A percentile compares a stretch with the other conserved stretches of the same genome.
These are phyloP conservation scores for Pseudocercospora fijiensis DNA, from an alignment of 2,329 filamentous ascomycete species.

Conservation along the genomic window DNA sequence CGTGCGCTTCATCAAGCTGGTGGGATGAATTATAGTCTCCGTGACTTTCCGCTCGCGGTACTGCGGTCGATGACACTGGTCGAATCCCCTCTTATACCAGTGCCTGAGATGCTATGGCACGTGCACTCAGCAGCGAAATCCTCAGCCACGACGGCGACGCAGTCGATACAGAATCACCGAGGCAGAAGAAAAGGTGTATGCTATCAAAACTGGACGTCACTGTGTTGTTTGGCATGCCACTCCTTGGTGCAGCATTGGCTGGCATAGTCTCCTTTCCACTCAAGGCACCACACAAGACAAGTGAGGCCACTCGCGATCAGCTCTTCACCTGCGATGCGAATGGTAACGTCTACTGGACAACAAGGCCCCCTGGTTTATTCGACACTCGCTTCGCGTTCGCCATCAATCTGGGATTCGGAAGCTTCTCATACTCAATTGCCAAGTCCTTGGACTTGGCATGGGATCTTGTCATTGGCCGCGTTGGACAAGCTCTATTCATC, in stretches of 20 bases:
- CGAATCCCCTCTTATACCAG: not conserved
- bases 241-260: not conserved
- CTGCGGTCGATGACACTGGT: not conserved
- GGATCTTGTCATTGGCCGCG: constrained; percentile 16
- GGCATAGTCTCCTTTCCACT: not conserved
- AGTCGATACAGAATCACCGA: not conserved
- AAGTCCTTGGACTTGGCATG: constrained; percentile 19
- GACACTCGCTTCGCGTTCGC: not conserved
- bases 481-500: constrained; percentile 10
- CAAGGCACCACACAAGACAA: not conserved
- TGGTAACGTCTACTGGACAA: not conserved
- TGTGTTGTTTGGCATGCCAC: not conserved
- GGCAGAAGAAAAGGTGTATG: not conserved
- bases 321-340: not conserved
- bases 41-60: not conserved
- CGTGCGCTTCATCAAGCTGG: not conserved
- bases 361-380: not conserved
- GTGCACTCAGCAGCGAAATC: not conserved
- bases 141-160: not conserved
- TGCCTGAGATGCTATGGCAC: not conserved
- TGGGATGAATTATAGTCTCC: not conserved
- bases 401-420: constrained; percentile 16
- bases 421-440: constrained; percentile 10
- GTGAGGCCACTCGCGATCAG: not conserved
- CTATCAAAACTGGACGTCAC: not conserved